phyloP scores from a whole-genome alignment of 768 basidiomycete species.

The Trametes cinnabarina region DNA sequence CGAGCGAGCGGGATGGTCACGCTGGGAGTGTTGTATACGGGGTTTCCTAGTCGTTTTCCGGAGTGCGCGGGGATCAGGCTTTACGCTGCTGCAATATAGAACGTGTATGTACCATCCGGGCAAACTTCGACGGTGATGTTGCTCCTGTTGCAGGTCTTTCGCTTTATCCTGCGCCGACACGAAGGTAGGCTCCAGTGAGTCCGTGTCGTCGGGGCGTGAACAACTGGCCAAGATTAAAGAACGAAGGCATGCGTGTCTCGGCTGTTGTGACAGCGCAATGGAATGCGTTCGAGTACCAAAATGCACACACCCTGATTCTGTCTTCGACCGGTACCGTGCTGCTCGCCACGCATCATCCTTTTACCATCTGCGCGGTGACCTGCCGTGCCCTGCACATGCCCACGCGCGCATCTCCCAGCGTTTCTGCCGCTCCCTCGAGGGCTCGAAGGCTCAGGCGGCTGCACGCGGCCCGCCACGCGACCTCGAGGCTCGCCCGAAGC shows the following conservation, averaged over 20 bases:
- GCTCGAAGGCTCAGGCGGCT: background rate
- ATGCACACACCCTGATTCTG: slow-evolving; percentile 2
- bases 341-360: too few species aligned
- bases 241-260: background rate
- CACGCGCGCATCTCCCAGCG: too few species aligned
- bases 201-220: too few species aligned
- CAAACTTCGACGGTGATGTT: slow-evolving; percentile 6
- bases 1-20: too few species aligned
- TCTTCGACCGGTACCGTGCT: background rate
- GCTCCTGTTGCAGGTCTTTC: slow-evolving; percentile 6
- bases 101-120: slow-evolving; percentile 12
- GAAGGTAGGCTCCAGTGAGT: too few species aligned
- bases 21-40: background rate
- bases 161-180: background rate
- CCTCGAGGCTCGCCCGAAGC: slow-evolving; percentile 17
- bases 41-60: slow-evolving; percentile 6
- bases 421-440: background rate
- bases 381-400: too few species aligned
- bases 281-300: background rate
- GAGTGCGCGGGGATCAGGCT: background rate
- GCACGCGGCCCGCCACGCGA: slow-evolving; percentile 3
- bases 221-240: too few species aligned
- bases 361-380: too few species aligned
- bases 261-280: background rate
- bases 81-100: slow-evolving; percentile 6